Base-by-base conservation (phyloP, 306 rosid species). In the Aeschynomene evenia region DNA sequence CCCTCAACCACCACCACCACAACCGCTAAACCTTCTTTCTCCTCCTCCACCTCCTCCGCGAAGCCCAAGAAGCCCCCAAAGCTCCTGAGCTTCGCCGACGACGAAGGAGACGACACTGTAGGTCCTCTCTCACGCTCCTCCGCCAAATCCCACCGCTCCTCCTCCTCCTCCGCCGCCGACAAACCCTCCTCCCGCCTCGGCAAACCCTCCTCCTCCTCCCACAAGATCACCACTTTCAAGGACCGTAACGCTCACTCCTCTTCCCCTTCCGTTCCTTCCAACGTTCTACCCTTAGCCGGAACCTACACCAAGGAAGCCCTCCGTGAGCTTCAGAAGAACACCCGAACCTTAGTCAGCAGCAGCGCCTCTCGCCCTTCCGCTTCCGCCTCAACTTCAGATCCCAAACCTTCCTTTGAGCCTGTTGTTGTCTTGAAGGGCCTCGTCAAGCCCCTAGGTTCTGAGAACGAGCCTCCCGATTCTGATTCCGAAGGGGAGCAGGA, bases 251-350 rank as follows among this genome's bases (percentile, higher is more conserved):
- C 77, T 58, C 80, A 83, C 39, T 79, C 90, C 21, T 50, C 92
- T 19, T 52, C 66, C 26, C 84, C 16, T 52, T 81, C 86, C 9
- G 16, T 85, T 2, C 74, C 86, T 21, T 90, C 97, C 71, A 90
- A 90, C 34, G 97, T 94, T 57, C 96, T 87, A 39, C 98, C 98
- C 10, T 97, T 84, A 74, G 98, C 97, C 6, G 97, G 98, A 9
- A 82, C 77, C 16, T 94, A 94, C 79, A 94, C 98, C 68, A 85
- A 81, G 63, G 97, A 93, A 77, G 85, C 97, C 5, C 97, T 93
- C 63, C 96, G 79, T 2, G 96, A 90, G 79, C 94, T 93, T 12
- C 98, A 90, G 88, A 94, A 94, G 87, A 90, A 90, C 72, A 87
- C 98, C 2, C 89, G 97, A 78, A 94, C 95, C 63, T 82, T 94